Evolutionary conservation across 257 asterid species (phyloP).

Genomic region (Gardenia jasminoides): DNA sequence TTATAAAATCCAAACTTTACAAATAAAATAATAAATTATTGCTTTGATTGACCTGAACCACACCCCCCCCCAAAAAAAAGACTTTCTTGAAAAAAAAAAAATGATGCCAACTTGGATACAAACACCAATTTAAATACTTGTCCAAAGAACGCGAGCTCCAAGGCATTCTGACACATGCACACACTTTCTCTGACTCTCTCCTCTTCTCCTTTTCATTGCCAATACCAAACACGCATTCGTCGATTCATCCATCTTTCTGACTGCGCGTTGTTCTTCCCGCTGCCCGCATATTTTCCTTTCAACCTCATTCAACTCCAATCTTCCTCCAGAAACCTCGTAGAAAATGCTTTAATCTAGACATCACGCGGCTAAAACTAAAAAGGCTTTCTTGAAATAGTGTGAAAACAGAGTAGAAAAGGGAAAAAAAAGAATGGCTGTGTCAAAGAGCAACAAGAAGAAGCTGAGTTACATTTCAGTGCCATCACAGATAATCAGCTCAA

Average conservation of each 20-base stretch:
- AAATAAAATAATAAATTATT: not conserved
- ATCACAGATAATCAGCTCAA: conserved; percentile 69
- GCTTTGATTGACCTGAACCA: not conserved
- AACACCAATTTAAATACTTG: not conserved
- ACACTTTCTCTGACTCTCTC: conserved; percentile 39
- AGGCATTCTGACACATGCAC: conserved; percentile 36
- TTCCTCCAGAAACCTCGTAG: conserved; percentile 29
- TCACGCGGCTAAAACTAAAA: not conserved
- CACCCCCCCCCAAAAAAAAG: too few species aligned
- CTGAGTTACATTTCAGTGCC: conserved; percentile 83
- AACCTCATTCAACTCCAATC: conserved; percentile 15
- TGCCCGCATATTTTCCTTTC: conserved; percentile 14
- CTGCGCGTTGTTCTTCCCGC: conserved; percentile 27
- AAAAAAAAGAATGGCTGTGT: conserved; percentile 63
- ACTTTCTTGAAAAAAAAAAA: not conserved
- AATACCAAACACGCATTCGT: conserved; percentile 46
- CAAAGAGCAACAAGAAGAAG: conserved; percentile 68
- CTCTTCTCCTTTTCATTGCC: conserved; percentile 21
- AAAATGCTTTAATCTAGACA: conserved; percentile 8
- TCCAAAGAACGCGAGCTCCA: conserved; percentile 5
- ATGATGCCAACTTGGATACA: not conserved
- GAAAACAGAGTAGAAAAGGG: not conserved
- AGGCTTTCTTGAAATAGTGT: not conserved
- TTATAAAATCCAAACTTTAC: not conserved
- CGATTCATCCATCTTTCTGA: conserved; percentile 5